Percentiles rank a stretch among this genome's conserved stretches.
Conservation (phyloP, 2,329 filamentous ascomycete species). For the Aspergillus sp. region DNA sequence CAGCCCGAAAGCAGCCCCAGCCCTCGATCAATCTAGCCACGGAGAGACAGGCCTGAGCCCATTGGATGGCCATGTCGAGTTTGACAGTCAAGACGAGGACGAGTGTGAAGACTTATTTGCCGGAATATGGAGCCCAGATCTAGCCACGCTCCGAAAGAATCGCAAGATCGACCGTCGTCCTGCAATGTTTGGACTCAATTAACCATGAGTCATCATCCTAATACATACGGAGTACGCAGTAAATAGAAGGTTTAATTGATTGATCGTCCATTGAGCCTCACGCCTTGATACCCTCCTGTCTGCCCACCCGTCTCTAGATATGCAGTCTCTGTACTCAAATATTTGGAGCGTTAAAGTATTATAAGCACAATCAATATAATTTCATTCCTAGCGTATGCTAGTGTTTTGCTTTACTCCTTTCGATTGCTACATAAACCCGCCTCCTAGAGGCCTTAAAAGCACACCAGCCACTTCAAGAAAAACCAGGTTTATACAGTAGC, state of each 20-base stretch:
- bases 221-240: background rate
- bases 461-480: too few species aligned
- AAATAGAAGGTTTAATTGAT: background rate
- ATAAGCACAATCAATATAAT: too few species aligned
- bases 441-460: too few species aligned
- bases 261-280: too few species aligned
- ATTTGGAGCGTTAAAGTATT: too few species aligned
- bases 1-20: slow-evolving; percentile 1
- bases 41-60: slow-evolving; percentile 6
- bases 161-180: slow-evolving; percentile 30
- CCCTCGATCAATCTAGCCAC: background rate
- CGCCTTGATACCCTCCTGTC: too few species aligned
- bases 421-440: too few species aligned
- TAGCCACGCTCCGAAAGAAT: slow-evolving; percentile 44
- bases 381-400: too few species aligned
- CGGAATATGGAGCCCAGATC: slow-evolving; percentile 55
- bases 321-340: too few species aligned
- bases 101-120: slow-evolving; percentile 63
- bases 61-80: slow-evolving; percentile 43
- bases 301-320: too few species aligned
- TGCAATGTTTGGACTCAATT: slow-evolving; percentile 15
- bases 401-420: too few species aligned
- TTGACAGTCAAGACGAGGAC: slow-evolving; percentile 62
- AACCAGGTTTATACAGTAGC: too few species aligned
- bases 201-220: background rate